These are phyloP conservation scores for Buddleja alternifolia DNA, from an alignment of 257 asterid species.

Conservation along the genomic window DNA sequence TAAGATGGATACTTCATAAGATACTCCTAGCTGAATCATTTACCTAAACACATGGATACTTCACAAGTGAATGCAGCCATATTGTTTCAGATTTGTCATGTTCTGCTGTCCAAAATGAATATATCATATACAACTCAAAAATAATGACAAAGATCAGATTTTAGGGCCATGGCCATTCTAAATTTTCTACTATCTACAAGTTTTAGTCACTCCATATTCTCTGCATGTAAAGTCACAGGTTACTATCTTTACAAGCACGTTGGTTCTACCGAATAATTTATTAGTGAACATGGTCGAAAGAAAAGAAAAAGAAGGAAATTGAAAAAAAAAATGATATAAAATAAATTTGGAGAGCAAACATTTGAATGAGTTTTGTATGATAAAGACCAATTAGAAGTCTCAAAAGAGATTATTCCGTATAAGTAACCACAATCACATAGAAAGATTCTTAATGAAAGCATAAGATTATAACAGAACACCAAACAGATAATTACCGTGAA, in stretches of 20 bases:
- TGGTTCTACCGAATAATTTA: background rate
- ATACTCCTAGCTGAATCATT: too few species aligned
- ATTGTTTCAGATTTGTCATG: background rate
- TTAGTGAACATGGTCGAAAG: background rate
- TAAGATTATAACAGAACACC: background rate
- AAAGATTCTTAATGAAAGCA: background rate
- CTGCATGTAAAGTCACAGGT: background rate
- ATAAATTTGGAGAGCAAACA: background rate
- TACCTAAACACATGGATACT: too few species aligned
- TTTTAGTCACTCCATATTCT: background rate
- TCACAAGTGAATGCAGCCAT: too few species aligned
- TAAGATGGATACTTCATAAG: too few species aligned
- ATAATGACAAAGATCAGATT: background rate
- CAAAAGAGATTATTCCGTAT: background rate
- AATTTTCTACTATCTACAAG: background rate
- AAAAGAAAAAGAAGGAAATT: background rate
- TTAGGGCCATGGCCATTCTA: background rate
- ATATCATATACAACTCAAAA: background rate
- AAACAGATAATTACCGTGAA: background rate
- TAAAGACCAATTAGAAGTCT: background rate
- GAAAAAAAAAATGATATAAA: too few species aligned
- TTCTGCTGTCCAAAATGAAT: background rate
- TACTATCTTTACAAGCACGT: background rate
- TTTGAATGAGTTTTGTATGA: background rate
- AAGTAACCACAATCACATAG: background rate